Base-by-base conservation (phyloP, 75 land plant species). In the Pinus tabuliformis region DNA sequence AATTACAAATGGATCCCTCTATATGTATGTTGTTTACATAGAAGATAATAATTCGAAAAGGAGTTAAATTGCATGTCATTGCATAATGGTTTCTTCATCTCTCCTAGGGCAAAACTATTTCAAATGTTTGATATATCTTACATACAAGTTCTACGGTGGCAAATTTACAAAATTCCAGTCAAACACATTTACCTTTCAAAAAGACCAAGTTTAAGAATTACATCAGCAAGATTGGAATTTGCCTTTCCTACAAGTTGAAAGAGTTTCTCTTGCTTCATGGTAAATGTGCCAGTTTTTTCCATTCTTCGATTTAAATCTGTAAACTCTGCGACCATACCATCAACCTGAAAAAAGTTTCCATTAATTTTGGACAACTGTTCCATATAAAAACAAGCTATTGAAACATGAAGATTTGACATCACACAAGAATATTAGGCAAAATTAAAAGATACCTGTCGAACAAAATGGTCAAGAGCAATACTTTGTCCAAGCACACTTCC, bases 401-500 rank as follows among this genome's bases (percentile, higher is more conserved):
- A 9, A 42, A 42, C 9, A 21, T 39, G 11, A 12, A 68, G n/a
- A 17, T 68, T 22, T 52, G 36, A 30, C 5, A 64, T 6, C 2
- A 30, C 36, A 65, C 49, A 68, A 52, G 24, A 18, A 15, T 59
- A 76, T 78, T 33, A 21, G 16, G 9, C 54, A 60, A 5, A 60
- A 60, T 7, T 60, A 22, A 58, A 21, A 72, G 76, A 26, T 82
- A 91, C 94, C 83, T 92, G 91, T 14, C 91, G 88, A 36, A 85
- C 84, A 82, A 89, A 93, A 71, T 93, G 88, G 85, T 93, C 95
- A 56, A 93, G 86, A 66, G 95, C 95, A 70, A 93, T 85, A 77
- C 95, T 93, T 81, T 93, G 95, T 61, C 93, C 91, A 77, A 93
- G 93, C 59, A 93, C 91, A 85, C 91, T 88, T 57, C 93, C 88